These are phyloP conservation scores for Neurospora terricola DNA, from an alignment of 495 filamentous ascomycete genomes.

Conservation along the genomic window DNA sequence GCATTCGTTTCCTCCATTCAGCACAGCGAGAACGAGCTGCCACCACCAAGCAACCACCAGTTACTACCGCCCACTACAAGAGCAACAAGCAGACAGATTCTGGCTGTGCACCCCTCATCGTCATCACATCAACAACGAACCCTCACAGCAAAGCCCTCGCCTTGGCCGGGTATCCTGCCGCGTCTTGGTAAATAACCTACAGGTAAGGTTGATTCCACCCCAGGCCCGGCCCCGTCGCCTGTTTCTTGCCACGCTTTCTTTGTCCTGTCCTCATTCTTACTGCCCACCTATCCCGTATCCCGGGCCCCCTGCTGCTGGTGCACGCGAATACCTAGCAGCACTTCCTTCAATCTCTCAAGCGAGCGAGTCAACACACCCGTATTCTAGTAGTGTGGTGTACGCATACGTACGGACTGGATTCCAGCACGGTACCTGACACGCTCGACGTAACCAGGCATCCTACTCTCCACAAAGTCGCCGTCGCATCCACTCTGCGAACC, in stretches of 20 bases:
- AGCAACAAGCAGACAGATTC: background rate
- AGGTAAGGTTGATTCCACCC: background rate
- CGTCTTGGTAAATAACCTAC: background rate
- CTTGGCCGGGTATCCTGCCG: background rate
- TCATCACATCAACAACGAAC: background rate
- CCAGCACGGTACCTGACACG: background rate
- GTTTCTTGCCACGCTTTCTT: background rate
- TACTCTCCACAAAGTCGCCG: constrained; percentile 6
- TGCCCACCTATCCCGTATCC: background rate
- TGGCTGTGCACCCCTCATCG: background rate
- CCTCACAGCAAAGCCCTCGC: background rate
- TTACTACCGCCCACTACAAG: background rate
- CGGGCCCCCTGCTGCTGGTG: background rate
- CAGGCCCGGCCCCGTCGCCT: background rate
- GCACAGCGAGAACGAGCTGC: background rate
- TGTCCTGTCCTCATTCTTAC: background rate
- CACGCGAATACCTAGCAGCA: background rate
- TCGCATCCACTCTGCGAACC: constrained; percentile 15
- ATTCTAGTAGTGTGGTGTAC: background rate
- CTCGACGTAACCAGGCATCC: background rate
- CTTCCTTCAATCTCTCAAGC: background rate
- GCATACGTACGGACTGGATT: background rate
- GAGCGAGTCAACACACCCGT: background rate
- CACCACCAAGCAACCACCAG: background rate
- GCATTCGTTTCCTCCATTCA: background rate